Evolutionary conservation across 179 eudicot species (phyloP), one percentile per base, ranked within the genome.

Genomic region (Silene noctiflora): DNA sequence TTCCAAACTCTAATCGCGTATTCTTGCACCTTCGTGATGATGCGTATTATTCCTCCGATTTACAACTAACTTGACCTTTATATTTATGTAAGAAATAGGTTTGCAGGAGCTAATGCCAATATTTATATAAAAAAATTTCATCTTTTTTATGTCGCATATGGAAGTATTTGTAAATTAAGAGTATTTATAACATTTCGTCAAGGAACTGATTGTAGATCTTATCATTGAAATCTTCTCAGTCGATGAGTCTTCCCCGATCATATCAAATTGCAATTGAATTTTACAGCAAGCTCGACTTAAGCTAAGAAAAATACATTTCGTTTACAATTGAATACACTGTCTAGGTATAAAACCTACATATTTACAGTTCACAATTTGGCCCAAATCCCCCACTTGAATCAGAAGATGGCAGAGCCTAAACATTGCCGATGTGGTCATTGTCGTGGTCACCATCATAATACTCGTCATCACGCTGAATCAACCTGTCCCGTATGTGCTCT

Each of bases 381-480:
- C 21, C 6, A 17, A 6, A 66, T 66, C 7, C 22, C 22, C 22
- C 9, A 66, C 22, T 66, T 33, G 13, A 17, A 29, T 3, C 21
- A 66, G 29, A 31, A 66, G 21, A 4, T 14, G 22, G 17, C 5
- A 8, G 44, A 8, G 70, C 70, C 48, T 66, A 33, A 59, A 59
- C 27, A 66, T 84, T 89, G 59, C 85, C 86, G 81, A 81, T 85
- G 69, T 87, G 87, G 81, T 94, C 98, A 29, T 90, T 90, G 81
- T 94, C 98, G 70, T 90, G 87, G 78, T 90, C 98, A 17, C 97
- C 98, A 59, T 88, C 89, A 67, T 87, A 92, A 75, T 92, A 94
- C 80, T 94, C 97, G 70, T 94, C 97, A 21, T 94, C 98, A 0
- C 97, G 87, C 81, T 88, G 96, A 74, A 94, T 77, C 3, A 84